These are phyloP conservation scores for Penicillium odoratum DNA, from an alignment of 495 filamentous ascomycete species.

Conservation along the genomic window DNA sequence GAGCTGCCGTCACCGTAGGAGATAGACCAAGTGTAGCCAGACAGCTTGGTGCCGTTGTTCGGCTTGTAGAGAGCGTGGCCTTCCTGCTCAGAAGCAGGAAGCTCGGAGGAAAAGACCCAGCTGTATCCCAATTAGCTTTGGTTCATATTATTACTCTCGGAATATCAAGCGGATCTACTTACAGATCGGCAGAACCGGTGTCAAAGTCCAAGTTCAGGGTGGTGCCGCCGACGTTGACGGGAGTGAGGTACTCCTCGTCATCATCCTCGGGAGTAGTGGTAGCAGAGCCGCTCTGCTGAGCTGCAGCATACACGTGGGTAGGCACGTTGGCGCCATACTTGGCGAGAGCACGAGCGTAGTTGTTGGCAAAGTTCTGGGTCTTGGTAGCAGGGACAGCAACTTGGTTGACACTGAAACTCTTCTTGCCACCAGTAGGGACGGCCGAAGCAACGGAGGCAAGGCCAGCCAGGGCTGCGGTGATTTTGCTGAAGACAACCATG, in stretches of 20 bases:
- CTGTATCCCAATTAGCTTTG: conserved; percentile 17
- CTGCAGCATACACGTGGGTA: conserved; percentile 41
- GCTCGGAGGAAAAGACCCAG: conserved; percentile 56
- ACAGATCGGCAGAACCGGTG: conserved; percentile 77
- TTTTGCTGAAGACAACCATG: conserved; percentile 48
- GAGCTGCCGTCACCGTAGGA: conserved; percentile 70
- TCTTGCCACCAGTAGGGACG: conserved; percentile 30
- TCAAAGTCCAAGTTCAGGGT: conserved; percentile 70
- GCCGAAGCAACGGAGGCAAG: conserved; percentile 37
- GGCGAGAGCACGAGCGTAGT: conserved; percentile 39
- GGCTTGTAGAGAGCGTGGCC: conserved; percentile 67
- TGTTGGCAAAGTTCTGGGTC: conserved; percentile 40
- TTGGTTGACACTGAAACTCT: conserved; percentile 47
- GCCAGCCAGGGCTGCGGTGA: conserved; percentile 31
- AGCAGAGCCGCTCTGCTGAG: conserved; percentile 47
- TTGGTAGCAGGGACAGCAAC: conserved; percentile 24
- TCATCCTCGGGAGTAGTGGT: conserved; percentile 53
- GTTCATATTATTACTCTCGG: background rate
- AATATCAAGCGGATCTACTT: conserved; percentile 21
- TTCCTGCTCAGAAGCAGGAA: conserved; percentile 43
- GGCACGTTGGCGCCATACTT: conserved; percentile 51
- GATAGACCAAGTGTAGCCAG: conserved; percentile 63
- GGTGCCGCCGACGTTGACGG: conserved; percentile 64
- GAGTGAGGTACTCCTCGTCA: conserved; percentile 66
- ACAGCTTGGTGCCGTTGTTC: conserved; percentile 50